Evolutionary conservation across 768 basidiomycete species (phyloP).

Genomic region (Suillus sp.): DNA sequence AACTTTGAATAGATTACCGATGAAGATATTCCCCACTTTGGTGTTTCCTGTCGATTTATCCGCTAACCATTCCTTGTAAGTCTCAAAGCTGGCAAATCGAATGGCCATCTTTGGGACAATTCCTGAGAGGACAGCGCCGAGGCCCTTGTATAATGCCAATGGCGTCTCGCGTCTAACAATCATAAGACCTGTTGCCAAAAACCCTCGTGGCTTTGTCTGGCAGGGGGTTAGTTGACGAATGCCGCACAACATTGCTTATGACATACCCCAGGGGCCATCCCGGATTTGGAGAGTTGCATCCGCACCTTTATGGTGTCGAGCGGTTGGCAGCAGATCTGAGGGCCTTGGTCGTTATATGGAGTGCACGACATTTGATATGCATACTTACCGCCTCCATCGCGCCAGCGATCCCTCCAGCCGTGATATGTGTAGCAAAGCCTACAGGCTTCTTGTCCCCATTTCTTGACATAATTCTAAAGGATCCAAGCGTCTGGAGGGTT

Average conservation of each 20-base stretch:
- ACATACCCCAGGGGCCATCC: slow-evolving; percentile 81
- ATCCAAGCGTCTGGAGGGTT: slow-evolving; percentile 9
- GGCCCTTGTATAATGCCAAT: slow-evolving; percentile 94
- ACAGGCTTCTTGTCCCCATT: slow-evolving; percentile 71
- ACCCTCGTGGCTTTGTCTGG: slow-evolving; percentile 90
- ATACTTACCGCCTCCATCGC: slow-evolving; percentile 83
- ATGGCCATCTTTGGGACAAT: slow-evolving; percentile 99
- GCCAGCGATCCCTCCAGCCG: slow-evolving; percentile 93
- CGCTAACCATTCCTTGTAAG: slow-evolving; percentile 84
- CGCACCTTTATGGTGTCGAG: slow-evolving; percentile 99
- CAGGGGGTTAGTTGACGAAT: slow-evolving; percentile 3
- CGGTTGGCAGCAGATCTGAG: slow-evolving; percentile 81
- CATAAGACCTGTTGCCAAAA: slow-evolving; percentile 85
- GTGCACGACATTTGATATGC: background rate
- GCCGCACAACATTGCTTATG: background rate
- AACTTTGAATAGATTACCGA: slow-evolving; percentile 56
- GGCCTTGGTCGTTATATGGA: slow-evolving; percentile 8
- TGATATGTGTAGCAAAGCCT: slow-evolving; percentile 86
- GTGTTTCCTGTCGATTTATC: slow-evolving; percentile 80
- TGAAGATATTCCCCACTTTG: slow-evolving; percentile 76
- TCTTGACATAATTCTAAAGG: slow-evolving; percentile 47
- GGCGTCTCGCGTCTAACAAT: slow-evolving; percentile 93
- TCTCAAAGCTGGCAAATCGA: slow-evolving; percentile 96
- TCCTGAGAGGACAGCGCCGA: slow-evolving; percentile 94
- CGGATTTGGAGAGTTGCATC: slow-evolving; percentile 95